These are phyloP conservation scores for Beverwykella pulmonaria DNA, from an alignment of 495 filamentous ascomycete genomes.

Conservation along the genomic window DNA sequence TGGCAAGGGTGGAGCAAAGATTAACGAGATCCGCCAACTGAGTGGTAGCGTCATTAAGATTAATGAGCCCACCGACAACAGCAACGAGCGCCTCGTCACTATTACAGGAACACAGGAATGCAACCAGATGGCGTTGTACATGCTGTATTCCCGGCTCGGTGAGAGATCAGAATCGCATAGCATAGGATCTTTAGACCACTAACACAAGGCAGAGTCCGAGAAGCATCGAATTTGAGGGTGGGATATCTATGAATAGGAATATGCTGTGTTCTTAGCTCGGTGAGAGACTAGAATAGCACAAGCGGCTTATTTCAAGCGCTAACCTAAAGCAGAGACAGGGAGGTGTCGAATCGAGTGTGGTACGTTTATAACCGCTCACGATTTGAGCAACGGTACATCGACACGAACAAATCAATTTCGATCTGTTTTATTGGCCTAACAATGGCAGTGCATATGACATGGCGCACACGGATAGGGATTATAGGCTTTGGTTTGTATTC, in stretches of 20 bases:
- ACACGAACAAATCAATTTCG: neutral
- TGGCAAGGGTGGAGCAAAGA: slow-evolving; percentile 97
- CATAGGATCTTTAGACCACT: neutral
- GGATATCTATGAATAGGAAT: slow-evolving; percentile 45
- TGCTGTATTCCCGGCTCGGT: slow-evolving; percentile 98
- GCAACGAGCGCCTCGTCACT: slow-evolving; percentile 94
- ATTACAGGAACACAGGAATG: slow-evolving; percentile 97
- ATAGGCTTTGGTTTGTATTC: neutral
- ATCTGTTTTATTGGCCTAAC: neutral
- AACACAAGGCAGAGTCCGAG: slow-evolving; percentile 5
- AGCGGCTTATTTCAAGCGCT: neutral
- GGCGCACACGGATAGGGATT: neutral
- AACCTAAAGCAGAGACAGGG: neutral
- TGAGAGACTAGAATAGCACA: slow-evolving; percentile 51
- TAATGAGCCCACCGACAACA: slow-evolving; percentile 98
- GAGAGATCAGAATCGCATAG: slow-evolving; percentile 44
- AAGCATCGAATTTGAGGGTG: slow-evolving; percentile 4
- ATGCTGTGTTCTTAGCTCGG: slow-evolving; percentile 97
- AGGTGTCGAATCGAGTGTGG: slow-evolving; percentile 1
- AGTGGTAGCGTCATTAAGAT: slow-evolving; percentile 99
- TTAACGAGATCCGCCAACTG: slow-evolving; percentile 96
- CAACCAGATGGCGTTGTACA: slow-evolving; percentile 98
- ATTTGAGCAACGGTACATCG: neutral
- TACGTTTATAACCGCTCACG: neutral
- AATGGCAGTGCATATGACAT: neutral